phyloP scores from a whole-genome alignment of 192 early-diverging fungal genomes.

The Linnemannia exigua region DNA sequence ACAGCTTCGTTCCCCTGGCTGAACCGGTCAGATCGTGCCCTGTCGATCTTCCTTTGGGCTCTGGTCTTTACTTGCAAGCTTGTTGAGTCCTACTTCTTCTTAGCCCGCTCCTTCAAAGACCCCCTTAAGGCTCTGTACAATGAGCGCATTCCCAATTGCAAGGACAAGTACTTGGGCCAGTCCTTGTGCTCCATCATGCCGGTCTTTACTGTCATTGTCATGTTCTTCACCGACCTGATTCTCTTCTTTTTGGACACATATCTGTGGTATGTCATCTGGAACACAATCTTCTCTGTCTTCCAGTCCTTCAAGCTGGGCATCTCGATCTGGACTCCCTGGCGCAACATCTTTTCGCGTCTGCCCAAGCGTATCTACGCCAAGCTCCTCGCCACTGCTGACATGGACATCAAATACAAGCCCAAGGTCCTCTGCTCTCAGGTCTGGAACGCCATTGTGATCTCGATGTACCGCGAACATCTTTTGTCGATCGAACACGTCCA shows the following conservation, averaged over 20 bases:
- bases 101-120: constrained; percentile 85
- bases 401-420: constrained; percentile 84
- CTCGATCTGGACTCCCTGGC: constrained; percentile 88
- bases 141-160: constrained; percentile 68
- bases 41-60: constrained; percentile 80
- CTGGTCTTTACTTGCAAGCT: constrained; percentile 82
- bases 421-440: constrained; percentile 85
- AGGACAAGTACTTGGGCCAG: constrained; percentile 68
- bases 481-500: constrained; percentile 83
- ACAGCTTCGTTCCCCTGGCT: constrained; percentile 83
- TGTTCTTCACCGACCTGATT: constrained; percentile 81
- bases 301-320: constrained; percentile 83
- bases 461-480: constrained; percentile 87
- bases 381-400: constrained; percentile 77
- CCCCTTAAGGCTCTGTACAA: constrained; percentile 71
- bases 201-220: constrained; percentile 75
- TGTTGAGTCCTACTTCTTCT: constrained; percentile 87
- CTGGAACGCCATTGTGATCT: constrained; percentile 89
- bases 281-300: constrained; percentile 83
- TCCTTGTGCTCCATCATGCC: constrained; percentile 77
- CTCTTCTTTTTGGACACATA: constrained; percentile 91
- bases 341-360: constrained; percentile 82
- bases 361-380: constrained; percentile 88
- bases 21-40: constrained; percentile 72
- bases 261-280: constrained; percentile 92